Evolutionary conservation across 352 stramenopile species (phyloP), one percentile per base, ranked within the genome.

Genomic region (Discostella stelligera): DNA sequence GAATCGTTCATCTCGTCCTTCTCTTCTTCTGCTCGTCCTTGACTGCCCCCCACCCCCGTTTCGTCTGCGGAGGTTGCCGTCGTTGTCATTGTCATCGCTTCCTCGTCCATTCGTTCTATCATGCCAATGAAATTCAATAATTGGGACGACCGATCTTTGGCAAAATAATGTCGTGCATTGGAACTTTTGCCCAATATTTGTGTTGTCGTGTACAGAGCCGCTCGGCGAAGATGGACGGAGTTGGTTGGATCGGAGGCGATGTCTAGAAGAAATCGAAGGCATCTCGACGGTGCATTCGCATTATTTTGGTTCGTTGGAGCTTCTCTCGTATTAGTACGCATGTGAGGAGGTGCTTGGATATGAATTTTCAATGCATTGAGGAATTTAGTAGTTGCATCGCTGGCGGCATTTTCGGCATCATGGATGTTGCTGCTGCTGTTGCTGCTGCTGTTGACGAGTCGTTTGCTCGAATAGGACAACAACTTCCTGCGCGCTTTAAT

Each of bases 181-280:
- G 58, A 66, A 64, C 73, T 80, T 37, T 65, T 55, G 18, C 54
- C 48, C 13, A 80, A 61, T 39, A 80, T 80, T 23, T 72, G 23
- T 21, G 39, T 37, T 50, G 52, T 56, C 25, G 72, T 37, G 21
- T 25, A 25, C 2, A 80, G 41, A n/a, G 60, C 23, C 52, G 73
- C 48, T 67, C 73, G 65, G 55, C 73, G 56, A 71, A 80, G 54
- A 41, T 75, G 73, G 25, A 80, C 71, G 0, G 73, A 80, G n/a
- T 75, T 71, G 16, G 55, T 49, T 14, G 9, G 39, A n/a, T 74
- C 44, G 2, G 74, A 78, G 0, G 68, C 3, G 16, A 66, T 67
- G 25, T 66, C 48, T 18, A 82, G 52, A 50, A 78, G 48, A 41
- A 80, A 76, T 66, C 63, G 20, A 14, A 68, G 11, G 39, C 59